Percentiles rank a stretch among this genome's conserved stretches.
Conservation (phyloP, 257 asterid genomes). For the Primulina eburnea region DNA sequence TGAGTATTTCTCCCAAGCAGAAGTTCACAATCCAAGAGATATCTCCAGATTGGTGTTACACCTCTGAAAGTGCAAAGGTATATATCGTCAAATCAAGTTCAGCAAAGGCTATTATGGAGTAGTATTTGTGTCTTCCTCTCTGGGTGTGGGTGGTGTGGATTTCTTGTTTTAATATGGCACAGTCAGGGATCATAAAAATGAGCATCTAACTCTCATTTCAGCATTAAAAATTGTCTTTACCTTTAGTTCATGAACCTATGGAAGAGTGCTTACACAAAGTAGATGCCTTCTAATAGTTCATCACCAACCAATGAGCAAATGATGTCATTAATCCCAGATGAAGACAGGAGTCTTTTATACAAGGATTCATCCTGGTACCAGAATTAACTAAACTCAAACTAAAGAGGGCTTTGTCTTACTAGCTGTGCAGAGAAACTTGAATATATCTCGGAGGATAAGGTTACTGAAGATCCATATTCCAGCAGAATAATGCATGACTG, state of each 20-base stretch:
- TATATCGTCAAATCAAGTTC: conserved; percentile 8
- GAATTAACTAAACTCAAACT: background rate
- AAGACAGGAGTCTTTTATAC: background rate
- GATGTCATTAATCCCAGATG: background rate
- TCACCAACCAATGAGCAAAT: background rate
- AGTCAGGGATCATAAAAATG: background rate
- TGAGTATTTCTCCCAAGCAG: conserved; percentile 64
- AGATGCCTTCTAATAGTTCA: conserved; percentile 8
- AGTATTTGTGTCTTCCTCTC: background rate
- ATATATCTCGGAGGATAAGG: too few species aligned
- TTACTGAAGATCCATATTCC: too few species aligned
- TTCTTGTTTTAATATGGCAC: conserved; percentile 5
- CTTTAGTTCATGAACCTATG: background rate
- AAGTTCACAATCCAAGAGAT: conserved; percentile 74
- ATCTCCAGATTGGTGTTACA: conserved; percentile 91
- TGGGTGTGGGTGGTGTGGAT: background rate
- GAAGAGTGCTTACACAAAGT: background rate
- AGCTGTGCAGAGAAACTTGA: too few species aligned
- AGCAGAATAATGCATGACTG: too few species aligned
- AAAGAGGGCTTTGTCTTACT: too few species aligned
- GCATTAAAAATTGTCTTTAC: background rate
- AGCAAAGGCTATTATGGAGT: conserved; percentile 12
- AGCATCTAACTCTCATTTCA: background rate
- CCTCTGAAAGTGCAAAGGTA: conserved; percentile 85
- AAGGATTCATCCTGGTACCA: background rate